A percentile compares a stretch with the other conserved stretches of the same genome.
These are phyloP conservation scores for Syncephalastrum sp. DNA, from an alignment of 371 early-diverging fungal genomes.

Conservation along the genomic window DNA sequence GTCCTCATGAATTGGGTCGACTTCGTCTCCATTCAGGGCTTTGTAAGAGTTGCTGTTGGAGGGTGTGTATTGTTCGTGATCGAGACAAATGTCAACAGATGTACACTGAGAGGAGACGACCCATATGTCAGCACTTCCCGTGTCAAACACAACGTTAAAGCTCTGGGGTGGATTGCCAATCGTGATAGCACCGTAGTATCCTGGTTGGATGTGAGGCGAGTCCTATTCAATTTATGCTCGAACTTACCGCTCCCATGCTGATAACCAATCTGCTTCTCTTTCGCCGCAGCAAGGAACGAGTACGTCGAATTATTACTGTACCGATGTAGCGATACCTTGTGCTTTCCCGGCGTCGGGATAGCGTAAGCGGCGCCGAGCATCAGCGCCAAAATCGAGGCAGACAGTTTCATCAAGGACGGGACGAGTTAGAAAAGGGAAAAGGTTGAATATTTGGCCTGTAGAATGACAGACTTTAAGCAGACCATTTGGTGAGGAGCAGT, in stretches of 20 bases:
- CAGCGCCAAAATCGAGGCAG: no score
- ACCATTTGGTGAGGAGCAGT: no score
- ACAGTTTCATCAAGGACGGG: no score
- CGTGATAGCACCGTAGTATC: slow-evolving; percentile 61
- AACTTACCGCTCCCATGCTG: slow-evolving; percentile 42
- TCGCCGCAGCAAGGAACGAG: slow-evolving; percentile 23
- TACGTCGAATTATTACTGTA: not conserved
- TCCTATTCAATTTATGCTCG: not conserved
- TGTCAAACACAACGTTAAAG: slow-evolving; percentile 74
- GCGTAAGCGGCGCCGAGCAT: no score
- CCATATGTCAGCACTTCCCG: slow-evolving; percentile 78
- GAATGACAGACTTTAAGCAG: no score
- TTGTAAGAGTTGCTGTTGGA: slow-evolving; percentile 13
- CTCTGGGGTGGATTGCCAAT: slow-evolving; percentile 70
- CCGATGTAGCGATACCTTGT: no score
- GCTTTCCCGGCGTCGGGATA: no score
- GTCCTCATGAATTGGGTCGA: not conserved
- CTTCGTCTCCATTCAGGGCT: not conserved
- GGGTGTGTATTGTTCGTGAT: slow-evolving; percentile 21
- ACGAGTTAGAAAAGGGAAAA: no score
- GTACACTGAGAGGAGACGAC: slow-evolving; percentile 90
- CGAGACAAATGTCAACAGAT: slow-evolving; percentile 58
- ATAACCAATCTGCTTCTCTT: slow-evolving; percentile 37
- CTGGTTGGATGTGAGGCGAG: slow-evolving; percentile 7
- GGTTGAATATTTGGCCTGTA: no score